Evolutionary conservation across 495 filamentous ascomycete species (phyloP), one percentile per base, ranked within the genome.

Genomic region (Penicillium samsonianum): DNA sequence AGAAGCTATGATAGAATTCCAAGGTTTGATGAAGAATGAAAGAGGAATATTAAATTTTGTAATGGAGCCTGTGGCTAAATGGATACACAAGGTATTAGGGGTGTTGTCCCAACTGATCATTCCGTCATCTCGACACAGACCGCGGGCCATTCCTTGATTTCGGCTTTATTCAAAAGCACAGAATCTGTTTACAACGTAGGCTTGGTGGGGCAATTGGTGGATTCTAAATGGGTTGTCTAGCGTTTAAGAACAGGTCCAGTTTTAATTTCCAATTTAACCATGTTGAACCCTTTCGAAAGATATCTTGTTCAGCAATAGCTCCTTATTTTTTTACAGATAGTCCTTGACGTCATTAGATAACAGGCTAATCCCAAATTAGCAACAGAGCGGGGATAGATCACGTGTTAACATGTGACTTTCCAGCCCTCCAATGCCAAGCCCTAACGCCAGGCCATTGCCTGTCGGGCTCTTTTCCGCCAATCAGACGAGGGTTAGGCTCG

Each of bases 271-370:
- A 20, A 12, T 20, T 11, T 10, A n/a, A 11, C 28, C 25, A 47
- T 16, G 8, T 20, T 31, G 16, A 6, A 19, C 30, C 19, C 41
- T 12, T 12, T 5, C 11, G 1, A 14, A 3, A 2, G 5, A 43
- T n/a, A 12, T 44, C 28, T 33, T 37, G 19, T n/a, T 30, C 16
- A n/a, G 17, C 10, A 31, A 12, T n/a, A n/a, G n/a, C n/a, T n/a
- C n/a, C 41, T 54, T 54, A n/a, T 44, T 53, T 19, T 28, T 22
- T 17, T 3, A 1, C 17, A 11, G 22, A 46, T 14, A 5, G 31
- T 50, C 33, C 9, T 38, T 57, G 54, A 57, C 54, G 45, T 57
- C 54, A 57, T 57, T 57, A 43, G 54, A 52, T 51, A 61, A 4
- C 26, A 47, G 8, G 28, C 26, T 52, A 53, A 14, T 2, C 50